Conservation (phyloP, 257 asterid species). For the Solanum chiquidenum region DNA sequence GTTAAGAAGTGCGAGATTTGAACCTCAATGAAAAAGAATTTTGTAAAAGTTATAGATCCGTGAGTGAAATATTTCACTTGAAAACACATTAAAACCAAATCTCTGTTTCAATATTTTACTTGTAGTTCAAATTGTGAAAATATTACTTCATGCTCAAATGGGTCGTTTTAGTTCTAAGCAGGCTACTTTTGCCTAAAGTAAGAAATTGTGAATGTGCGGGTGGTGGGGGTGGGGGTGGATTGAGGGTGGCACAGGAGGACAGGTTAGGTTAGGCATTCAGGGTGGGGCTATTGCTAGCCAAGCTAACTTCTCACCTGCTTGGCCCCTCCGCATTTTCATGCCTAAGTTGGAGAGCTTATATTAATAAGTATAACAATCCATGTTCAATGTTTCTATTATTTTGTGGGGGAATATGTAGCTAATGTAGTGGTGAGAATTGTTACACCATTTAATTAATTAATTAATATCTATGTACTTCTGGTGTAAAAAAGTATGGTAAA, state of each 20-base stretch:
- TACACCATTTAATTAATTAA: background rate
- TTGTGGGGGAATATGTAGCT: background rate
- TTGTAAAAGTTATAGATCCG: background rate
- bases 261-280: background rate
- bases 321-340: background rate
- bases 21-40: background rate
- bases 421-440: background rate
- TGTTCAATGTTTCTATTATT: background rate
- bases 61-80: background rate
- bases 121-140: background rate
- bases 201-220: background rate
- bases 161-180: background rate
- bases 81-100: background rate
- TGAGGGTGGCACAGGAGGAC: background rate
- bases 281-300: background rate
- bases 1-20: background rate
- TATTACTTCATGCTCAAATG: background rate
- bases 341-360: background rate
- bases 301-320: background rate
- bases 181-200: background rate
- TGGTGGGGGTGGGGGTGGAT: background rate
- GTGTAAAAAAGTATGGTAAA: background rate
- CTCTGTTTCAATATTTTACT: background rate
- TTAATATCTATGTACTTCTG: background rate
- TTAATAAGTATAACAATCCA: background rate